A percentile compares a stretch with the other conserved stretches of the same genome.
These are phyloP conservation scores for Puccinia horiana DNA, from an alignment of 1,284 basidiomycete genomes.

Conservation along the genomic window DNA sequence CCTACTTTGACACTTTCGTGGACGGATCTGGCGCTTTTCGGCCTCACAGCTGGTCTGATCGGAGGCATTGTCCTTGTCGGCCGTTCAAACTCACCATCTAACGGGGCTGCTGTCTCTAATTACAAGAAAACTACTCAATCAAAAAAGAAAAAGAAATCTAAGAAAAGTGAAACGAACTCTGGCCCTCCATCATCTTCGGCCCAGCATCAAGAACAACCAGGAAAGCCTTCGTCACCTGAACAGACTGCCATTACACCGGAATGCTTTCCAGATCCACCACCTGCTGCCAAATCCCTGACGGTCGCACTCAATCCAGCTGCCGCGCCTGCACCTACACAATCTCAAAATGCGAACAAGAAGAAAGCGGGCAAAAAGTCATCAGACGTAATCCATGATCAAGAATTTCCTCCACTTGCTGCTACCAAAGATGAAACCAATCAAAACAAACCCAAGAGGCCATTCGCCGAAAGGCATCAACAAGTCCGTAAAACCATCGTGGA, in stretches of 20 bases:
- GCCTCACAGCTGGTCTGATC: slow-evolving; percentile 34
- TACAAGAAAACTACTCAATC: slow-evolving; percentile 7
- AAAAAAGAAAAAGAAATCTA: slow-evolving; percentile 44
- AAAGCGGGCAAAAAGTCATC: background rate
- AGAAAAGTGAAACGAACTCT: background rate
- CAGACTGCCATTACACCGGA: background rate
- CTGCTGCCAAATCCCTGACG: background rate
- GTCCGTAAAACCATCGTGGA: slow-evolving; percentile 44
- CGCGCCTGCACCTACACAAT: background rate
- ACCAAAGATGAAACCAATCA: background rate
- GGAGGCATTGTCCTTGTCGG: slow-evolving; percentile 27
- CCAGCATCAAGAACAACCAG: background rate
- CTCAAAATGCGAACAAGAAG: background rate
- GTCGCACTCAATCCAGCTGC: background rate
- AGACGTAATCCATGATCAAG: background rate
- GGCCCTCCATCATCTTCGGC: background rate
- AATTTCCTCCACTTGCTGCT: slow-evolving; percentile 23
- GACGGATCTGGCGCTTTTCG: slow-evolving; percentile 39
- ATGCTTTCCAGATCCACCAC: background rate
- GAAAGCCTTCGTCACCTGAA: background rate
- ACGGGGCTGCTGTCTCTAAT: background rate
- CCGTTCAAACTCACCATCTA: slow-evolving; percentile 3
- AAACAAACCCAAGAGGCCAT: slow-evolving; percentile 36
- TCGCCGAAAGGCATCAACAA: slow-evolving; percentile 35
- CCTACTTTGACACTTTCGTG: slow-evolving; percentile 48